Evolutionary conservation across 108 stramenopile genomes (phyloP).

Genomic region (Conticribra guillardii): DNA sequence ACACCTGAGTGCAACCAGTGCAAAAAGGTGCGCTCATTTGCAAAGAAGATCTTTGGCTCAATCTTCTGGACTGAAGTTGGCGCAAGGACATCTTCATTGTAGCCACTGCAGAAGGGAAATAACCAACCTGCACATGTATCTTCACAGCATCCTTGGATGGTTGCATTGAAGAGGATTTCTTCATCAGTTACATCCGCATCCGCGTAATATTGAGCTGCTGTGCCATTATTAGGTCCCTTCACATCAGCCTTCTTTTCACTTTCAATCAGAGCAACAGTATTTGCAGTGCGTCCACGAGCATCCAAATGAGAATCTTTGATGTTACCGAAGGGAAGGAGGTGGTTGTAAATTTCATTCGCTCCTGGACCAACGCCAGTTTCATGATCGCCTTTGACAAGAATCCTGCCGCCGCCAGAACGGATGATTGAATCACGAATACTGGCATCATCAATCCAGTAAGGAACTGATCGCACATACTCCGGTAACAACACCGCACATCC

Average conservation of each 20-base stretch:
- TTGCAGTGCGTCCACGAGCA: constrained; percentile 79
- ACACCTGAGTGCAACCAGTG: constrained; percentile 93
- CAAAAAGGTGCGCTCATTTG: constrained; percentile 97
- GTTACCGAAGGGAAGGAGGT: constrained; percentile 86
- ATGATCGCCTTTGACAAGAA: constrained; percentile 61
- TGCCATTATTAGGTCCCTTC: constrained; percentile 6
- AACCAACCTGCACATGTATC: constrained; percentile 64
- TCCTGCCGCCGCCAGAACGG: constrained; percentile 73
- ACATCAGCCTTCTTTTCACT: constrained; percentile 6
- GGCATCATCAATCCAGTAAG: constrained; percentile 97
- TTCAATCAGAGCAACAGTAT: constrained; percentile 50
- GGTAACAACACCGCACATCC: constrained; percentile 91
- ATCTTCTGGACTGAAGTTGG: constrained; percentile 94
- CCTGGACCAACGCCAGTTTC: constrained; percentile 76
- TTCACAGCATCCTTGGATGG: constrained; percentile 43
- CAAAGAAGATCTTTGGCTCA: constrained; percentile 98
- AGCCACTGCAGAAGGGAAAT: constrained; percentile 79
- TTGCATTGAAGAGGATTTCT: constrained; percentile 39
- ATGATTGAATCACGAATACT: constrained; percentile 89
- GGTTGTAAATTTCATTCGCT: constrained; percentile 86
- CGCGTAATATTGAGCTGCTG: constrained; percentile 46
- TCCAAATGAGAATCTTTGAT: constrained; percentile 69
- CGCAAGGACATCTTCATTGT: constrained; percentile 69
- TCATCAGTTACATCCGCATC: constrained; percentile 51
- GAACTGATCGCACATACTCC: constrained; percentile 93